Evolutionary conservation across 2,329 filamentous ascomycete species (phyloP).

Genomic region (Cercospora beticola): DNA sequence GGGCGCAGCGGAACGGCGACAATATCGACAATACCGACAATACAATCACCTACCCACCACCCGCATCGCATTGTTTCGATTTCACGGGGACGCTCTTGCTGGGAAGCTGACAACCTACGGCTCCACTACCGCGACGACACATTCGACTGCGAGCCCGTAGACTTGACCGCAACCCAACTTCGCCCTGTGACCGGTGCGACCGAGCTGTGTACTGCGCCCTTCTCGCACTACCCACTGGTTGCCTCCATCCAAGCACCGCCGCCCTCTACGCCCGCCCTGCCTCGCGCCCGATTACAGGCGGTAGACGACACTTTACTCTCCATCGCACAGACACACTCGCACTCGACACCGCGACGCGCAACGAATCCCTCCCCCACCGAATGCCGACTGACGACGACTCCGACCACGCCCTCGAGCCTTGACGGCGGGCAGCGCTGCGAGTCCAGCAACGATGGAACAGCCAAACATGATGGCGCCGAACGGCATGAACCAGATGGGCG

Average conservation of each 20-base stretch:
- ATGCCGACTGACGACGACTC: conserved; percentile 8
- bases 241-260: not conserved
- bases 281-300: not conserved
- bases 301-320: not conserved
- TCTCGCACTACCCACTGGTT: not conserved
- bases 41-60: not conserved
- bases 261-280: not conserved
- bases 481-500: conserved; percentile 20
- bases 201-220: not conserved
- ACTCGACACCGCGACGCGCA: conserved; percentile 2
- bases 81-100: not conserved
- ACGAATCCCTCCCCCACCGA: conserved; percentile 1
- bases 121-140: not conserved
- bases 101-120: not conserved
- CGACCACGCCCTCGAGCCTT: conserved; percentile 1
- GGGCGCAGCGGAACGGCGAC: not conserved
- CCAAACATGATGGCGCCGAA: conserved; percentile 24
- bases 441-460: conserved; percentile 16
- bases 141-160: not conserved
- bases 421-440: not conserved
- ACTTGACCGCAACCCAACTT: not conserved
- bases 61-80: not conserved
- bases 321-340: not conserved
- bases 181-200: not conserved
- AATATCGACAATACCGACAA: not conserved